phyloP scores from a whole-genome alignment of 306 rosid species.

The Hippophae gyantsensis region DNA sequence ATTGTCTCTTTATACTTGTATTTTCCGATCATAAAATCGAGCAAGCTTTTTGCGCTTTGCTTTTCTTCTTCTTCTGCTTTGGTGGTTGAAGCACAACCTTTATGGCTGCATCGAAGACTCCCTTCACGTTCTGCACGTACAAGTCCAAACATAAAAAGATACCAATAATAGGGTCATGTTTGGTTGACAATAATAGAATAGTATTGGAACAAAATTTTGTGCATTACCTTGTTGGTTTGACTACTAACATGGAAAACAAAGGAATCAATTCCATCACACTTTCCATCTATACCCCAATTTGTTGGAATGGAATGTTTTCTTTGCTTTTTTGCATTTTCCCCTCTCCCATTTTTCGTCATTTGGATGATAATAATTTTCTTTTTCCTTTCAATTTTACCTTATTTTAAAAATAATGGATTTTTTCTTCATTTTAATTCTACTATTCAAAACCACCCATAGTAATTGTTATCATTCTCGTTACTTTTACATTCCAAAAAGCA shows the following conservation, averaged over 20 bases:
- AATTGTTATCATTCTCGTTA: too few species aligned
- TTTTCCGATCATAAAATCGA: constrained; percentile 74
- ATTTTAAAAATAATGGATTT: too few species aligned
- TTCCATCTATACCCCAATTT: background rate
- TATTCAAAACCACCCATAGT: too few species aligned
- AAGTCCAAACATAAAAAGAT: constrained; percentile 1
- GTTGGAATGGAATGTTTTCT: background rate
- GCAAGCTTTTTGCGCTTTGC: constrained; percentile 90
- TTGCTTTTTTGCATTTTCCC: too few species aligned
- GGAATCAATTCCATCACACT: too few species aligned
- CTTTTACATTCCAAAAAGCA: too few species aligned
- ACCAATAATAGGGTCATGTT: background rate
- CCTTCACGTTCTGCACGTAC: constrained; percentile 75
- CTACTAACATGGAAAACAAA: too few species aligned
- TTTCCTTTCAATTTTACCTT: too few species aligned
- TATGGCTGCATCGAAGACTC: constrained; percentile 87
- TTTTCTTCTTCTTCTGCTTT: constrained; percentile 90
- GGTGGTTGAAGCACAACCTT: constrained; percentile 99
- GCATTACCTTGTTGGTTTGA: too few species aligned
- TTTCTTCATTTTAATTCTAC: too few species aligned
- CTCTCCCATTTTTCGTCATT: too few species aligned
- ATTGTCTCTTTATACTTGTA: constrained; percentile 40
- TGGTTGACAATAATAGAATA: background rate
- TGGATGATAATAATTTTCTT: too few species aligned
- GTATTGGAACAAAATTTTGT: background rate